Conservation (phyloP, 768 basidiomycete species). For the Hygrocybe punicea region DNA sequence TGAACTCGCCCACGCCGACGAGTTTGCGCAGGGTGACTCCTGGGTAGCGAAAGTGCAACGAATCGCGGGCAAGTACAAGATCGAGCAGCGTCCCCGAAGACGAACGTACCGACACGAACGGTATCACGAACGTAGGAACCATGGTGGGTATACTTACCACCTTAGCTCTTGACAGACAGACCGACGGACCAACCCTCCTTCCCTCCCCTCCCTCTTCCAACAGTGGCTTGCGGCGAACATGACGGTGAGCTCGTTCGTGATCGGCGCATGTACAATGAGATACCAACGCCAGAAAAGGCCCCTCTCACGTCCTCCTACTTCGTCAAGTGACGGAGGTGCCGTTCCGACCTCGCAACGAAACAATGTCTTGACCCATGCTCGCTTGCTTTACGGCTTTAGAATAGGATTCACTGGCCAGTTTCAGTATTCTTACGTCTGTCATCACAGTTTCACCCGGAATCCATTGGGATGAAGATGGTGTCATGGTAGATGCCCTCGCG, state of each 20-base stretch:
- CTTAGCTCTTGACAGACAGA: not conserved
- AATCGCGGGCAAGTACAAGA: not conserved
- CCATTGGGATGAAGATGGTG: no score
- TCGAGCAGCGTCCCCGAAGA: conserved; percentile 3
- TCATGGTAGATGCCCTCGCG: no score
- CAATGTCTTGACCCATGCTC: no score
- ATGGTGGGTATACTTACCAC: not conserved
- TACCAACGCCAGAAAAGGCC: no score
- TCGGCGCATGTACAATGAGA: no score
- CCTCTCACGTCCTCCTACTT: no score
- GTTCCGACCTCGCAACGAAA: no score
- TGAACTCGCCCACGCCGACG: not conserved
- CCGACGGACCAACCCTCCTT: not conserved
- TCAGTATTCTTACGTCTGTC: no score
- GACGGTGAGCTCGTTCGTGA: not conserved
- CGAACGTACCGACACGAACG: not conserved
- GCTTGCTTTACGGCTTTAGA: no score
- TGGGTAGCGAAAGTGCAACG: not conserved
- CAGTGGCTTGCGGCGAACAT: conserved; percentile 5
- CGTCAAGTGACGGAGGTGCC: no score
- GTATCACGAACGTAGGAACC: not conserved
- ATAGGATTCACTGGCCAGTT: no score
- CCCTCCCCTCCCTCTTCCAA: not conserved
- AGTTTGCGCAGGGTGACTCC: not conserved
- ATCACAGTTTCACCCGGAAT: no score